Percentiles rank a stretch among this genome's conserved stretches.
Evolutionary conservation across 2,329 filamentous ascomycete genomes (phyloP).

Genomic region (Podosphaera leucotricha): DNA sequence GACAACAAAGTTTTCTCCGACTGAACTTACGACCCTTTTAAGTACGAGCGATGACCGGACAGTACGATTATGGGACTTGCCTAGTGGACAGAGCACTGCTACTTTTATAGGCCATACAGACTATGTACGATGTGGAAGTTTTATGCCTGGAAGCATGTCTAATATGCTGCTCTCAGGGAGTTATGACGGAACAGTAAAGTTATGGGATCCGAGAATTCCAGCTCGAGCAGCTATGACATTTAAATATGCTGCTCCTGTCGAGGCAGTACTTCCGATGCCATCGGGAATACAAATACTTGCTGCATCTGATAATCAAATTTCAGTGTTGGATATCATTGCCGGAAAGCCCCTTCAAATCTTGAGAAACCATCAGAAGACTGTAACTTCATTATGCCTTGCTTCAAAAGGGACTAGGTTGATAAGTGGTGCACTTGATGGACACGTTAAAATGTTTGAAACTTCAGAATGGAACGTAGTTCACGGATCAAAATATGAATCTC

Average conservation of each 20-base stretch:
- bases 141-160: conserved; percentile 48
- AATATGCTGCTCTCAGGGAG: conserved; percentile 70
- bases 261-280: conserved; percentile 67
- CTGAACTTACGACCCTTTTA: conserved; percentile 66
- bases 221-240: conserved; percentile 65
- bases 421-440: conserved; percentile 75
- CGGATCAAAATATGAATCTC: conserved; percentile 77
- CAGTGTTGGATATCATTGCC: conserved; percentile 77
- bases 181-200: conserved; percentile 78
- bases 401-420: conserved; percentile 62
- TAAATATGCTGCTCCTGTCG: conserved; percentile 75
- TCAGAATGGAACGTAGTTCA: conserved; percentile 90
- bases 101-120: conserved; percentile 75
- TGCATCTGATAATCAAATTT: conserved; percentile 65
- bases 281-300: conserved; percentile 72
- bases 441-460: conserved; percentile 93
- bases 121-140: conserved; percentile 72
- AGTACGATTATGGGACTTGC: conserved; percentile 82
- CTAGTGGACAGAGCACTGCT: conserved; percentile 49
- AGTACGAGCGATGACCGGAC: conserved; percentile 83
- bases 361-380: conserved; percentile 91
- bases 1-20: conserved; percentile 75
- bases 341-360: conserved; percentile 71
- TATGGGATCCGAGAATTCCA: conserved; percentile 75
- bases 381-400: conserved; percentile 65